Base-by-base conservation (phyloP, 129 eudicot genomes). In the Gnaphalium uliginosum region DNA sequence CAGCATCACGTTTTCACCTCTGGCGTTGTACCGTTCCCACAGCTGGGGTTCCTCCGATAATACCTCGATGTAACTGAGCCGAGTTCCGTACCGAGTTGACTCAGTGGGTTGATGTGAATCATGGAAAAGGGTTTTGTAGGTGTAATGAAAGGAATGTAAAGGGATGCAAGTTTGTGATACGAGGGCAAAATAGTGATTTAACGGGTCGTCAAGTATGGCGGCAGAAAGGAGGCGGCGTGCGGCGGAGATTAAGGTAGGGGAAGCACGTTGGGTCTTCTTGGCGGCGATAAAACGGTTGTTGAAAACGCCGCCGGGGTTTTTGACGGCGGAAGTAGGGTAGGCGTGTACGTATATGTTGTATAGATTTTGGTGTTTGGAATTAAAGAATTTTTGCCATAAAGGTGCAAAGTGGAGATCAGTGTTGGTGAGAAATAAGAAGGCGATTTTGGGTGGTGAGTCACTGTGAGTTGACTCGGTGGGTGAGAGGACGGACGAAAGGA, bases 301-400 rank as follows among this genome's bases (percentile, higher is more conserved):
- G 69, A 89, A 89, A 4, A 89, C 87, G 21, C 89, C 88, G 25
- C 79, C 78, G 18, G 85, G 95, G 21, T 81, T 71, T 13, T 73
- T 51, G 30, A 83, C 37, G 25, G 76, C 39, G 51, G 73, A 56
- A 4, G 79, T 35, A 7, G 95, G 95, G 46, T 86, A 87, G 5
- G 88, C 88, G 76, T 89, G 95, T 56, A 89, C 72, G 87, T 89
- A 89, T 30, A 89, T 86, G 65, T 86, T 89, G 83, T 69, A 89
- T 24, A 83, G 81, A 2, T 25, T 14, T 4, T 39, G 50, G 53
- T 74, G 69, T 48, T 59, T 18, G 1, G 27, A 27, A 23, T 56
- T n/a, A 73, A 89, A 89, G 80, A 86, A 89, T n/a, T 23, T 62
- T 46, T 89, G 72, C 95, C 95, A 89, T 2, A 89, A 76, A 6